phyloP scores from a whole-genome alignment of 2,329 filamentous ascomycete genomes.

The Talaromyces islandicus region DNA sequence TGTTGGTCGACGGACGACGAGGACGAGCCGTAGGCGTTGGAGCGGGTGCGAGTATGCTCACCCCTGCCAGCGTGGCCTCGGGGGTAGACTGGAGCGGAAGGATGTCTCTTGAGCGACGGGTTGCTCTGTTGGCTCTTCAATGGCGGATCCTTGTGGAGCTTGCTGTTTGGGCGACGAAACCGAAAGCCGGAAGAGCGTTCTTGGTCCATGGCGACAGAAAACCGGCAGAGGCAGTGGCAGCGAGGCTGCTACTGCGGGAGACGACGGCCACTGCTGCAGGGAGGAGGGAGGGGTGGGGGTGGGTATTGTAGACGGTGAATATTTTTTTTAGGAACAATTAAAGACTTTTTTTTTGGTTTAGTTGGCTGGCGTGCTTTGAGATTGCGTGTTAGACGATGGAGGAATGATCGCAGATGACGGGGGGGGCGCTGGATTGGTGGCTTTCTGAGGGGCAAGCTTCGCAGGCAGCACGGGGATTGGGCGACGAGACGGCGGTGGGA shows the following conservation, averaged over 20 bases:
- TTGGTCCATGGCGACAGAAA: slow-evolving; percentile 8
- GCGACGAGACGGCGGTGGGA: background rate
- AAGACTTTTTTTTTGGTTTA: background rate
- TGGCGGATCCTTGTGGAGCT: slow-evolving; percentile 41
- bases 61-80: slow-evolving; percentile 34
- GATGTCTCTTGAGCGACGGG: slow-evolving; percentile 40
- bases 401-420: background rate
- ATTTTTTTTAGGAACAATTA: background rate
- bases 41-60: slow-evolving; percentile 40
- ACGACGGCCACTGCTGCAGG: slow-evolving; percentile 1
- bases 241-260: slow-evolving; percentile 3
- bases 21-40: slow-evolving; percentile 42
- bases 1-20: slow-evolving; percentile 43
- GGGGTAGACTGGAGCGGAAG: slow-evolving; percentile 41
- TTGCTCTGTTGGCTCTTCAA: slow-evolving; percentile 39
- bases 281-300: background rate
- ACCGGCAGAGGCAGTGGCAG: background rate
- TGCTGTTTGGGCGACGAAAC: slow-evolving; percentile 36
- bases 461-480: background rate
- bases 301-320: background rate
- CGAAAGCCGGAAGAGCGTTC: slow-evolving; percentile 21
- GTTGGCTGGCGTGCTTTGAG: background rate
- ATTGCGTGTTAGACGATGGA: background rate
- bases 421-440: slow-evolving; percentile 1
- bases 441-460: background rate